Evolutionary conservation across 352 stramenopile species (phyloP).

Genomic region (Globisporangium viniferum): DNA sequence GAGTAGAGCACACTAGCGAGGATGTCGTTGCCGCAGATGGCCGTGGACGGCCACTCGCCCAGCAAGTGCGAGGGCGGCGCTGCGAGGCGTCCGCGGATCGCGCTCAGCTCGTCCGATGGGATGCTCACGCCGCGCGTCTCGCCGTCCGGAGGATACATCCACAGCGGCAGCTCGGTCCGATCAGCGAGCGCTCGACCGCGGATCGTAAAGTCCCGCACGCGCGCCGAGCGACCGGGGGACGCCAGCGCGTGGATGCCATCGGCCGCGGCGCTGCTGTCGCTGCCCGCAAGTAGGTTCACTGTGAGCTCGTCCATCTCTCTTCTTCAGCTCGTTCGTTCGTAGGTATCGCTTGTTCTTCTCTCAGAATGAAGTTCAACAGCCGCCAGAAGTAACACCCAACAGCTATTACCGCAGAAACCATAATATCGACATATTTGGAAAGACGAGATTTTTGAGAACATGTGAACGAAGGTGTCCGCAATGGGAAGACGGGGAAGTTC

Average conservation of each 20-base stretch:
- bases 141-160: constrained; percentile 45
- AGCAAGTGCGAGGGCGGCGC: constrained; percentile 31
- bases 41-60: constrained; percentile 82
- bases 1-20: constrained; percentile 87
- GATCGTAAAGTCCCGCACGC: constrained; percentile 16
- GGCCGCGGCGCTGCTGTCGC: not conserved
- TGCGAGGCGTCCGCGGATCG: constrained; percentile 26
- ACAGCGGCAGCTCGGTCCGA: constrained; percentile 26
- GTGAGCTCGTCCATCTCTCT: constrained; percentile 48
- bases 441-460: not conserved
- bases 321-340: not conserved
- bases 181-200: constrained; percentile 11
- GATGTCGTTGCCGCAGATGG: constrained; percentile 92
- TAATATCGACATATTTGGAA: not conserved
- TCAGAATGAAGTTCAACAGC: not conserved
- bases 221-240: constrained; percentile 8
- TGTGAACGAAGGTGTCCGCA: not conserved
- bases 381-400: not conserved
- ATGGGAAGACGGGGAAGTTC: not conserved
- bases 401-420: not conserved
- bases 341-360: not conserved
- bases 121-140: constrained; percentile 31
- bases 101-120: constrained; percentile 22
- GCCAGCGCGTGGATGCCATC: constrained; percentile 4
- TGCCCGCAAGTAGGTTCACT: constrained; percentile 29